Evolutionary conservation across 108 stramenopile genomes (phyloP).

Genomic region (Phaeodactylum tricornutum): DNA sequence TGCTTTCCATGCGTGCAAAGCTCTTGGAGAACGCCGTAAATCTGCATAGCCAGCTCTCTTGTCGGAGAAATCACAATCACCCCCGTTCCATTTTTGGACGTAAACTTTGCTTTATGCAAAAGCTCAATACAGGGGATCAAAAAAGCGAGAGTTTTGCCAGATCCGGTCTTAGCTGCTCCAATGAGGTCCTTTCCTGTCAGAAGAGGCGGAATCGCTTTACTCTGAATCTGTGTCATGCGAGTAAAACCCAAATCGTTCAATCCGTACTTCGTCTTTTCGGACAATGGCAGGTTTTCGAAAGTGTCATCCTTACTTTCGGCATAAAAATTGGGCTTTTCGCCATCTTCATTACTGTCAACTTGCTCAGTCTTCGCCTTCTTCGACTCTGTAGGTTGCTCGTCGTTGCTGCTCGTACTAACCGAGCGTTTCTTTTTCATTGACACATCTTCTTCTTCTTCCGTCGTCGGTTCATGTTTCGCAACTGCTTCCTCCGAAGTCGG

Average conservation of each 20-base stretch:
- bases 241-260: slow-evolving; percentile 47
- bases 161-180: slow-evolving; percentile 97
- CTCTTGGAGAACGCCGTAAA: slow-evolving; percentile 97
- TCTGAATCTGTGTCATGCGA: slow-evolving; percentile 95
- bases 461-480: slow-evolving; percentile 5
- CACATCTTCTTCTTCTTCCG: slow-evolving; percentile 16
- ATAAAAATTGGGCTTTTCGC: slow-evolving; percentile 31
- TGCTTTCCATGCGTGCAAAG: slow-evolving; percentile 59
- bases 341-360: slow-evolving; percentile 2
- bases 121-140: slow-evolving; percentile 91
- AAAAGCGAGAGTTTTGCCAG: slow-evolving; percentile 97
- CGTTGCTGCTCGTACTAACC: slow-evolving; percentile 8
- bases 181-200: slow-evolving; percentile 93
- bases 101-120: slow-evolving; percentile 85
- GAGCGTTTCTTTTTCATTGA: slow-evolving; percentile 2
- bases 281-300: slow-evolving; percentile 86
- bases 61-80: slow-evolving; percentile 97
- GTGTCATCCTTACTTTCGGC: slow-evolving; percentile 23
- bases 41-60: slow-evolving; percentile 97
- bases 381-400: neutral
- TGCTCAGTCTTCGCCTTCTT: slow-evolving; percentile 1
- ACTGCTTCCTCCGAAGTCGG: neutral
- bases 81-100: slow-evolving; percentile 88
- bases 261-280: slow-evolving; percentile 74
- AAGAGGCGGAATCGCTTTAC: slow-evolving; percentile 87